Evolutionary conservation across 768 basidiomycete genomes (phyloP).

Genomic region (Rhodotorula diobovata): DNA sequence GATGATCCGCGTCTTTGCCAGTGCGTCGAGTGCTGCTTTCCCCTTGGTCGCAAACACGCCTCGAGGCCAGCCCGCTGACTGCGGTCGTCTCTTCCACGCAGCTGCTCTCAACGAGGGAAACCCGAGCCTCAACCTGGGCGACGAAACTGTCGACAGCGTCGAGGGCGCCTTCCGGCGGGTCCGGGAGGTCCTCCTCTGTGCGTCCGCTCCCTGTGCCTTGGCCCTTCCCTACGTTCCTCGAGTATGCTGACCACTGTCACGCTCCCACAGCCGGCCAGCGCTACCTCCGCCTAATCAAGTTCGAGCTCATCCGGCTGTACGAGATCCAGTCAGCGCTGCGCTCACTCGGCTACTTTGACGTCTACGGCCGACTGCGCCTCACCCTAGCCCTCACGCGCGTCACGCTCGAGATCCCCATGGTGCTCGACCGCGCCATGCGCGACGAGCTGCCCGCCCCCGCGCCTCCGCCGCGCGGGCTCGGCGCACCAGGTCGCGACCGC

Average conservation of each 20-base stretch:
- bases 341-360: conserved; percentile 69
- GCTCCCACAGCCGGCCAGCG: conserved; percentile 54
- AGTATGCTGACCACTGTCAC: too few relatives aligned
- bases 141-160: conserved; percentile 74
- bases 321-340: conserved; percentile 75
- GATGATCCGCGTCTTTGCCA: conserved; percentile 68
- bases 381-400: conserved; percentile 73
- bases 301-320: conserved; percentile 69
- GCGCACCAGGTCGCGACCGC: background rate
- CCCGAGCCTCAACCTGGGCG: conserved; percentile 67
- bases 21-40: conserved; percentile 51
- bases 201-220: conserved; percentile 41
- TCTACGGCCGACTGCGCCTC: conserved; percentile 68
- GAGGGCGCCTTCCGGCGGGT: conserved; percentile 64
- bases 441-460: conserved; percentile 44
- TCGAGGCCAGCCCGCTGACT: too few relatives aligned
- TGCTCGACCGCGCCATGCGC: conserved; percentile 64
- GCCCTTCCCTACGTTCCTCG: background rate
- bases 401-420: conserved; percentile 67
- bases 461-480: background rate
- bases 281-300: conserved; percentile 67
- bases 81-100: conserved; percentile 42
- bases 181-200: conserved; percentile 70
- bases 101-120: conserved; percentile 75
- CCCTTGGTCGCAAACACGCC: too few relatives aligned